phyloP scores from a whole-genome alignment of 345 rosid species.

The Eucalyptus marginata region DNA sequence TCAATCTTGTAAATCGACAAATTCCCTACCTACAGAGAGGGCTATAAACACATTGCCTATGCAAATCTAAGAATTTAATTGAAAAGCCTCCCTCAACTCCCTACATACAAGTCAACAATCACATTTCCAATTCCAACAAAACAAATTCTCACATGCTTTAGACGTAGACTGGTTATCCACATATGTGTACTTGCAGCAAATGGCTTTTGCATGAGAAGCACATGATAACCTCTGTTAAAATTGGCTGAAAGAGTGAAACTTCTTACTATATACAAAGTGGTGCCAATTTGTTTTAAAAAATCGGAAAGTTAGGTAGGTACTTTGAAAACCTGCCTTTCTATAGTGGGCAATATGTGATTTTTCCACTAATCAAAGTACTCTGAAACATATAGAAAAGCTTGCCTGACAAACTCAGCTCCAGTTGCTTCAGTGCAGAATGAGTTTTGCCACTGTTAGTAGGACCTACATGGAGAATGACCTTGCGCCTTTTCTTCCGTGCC shows the following conservation, averaged over 20 bases:
- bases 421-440: slow-evolving; percentile 61
- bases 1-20: neutral
- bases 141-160: neutral
- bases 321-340: neutral
- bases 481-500: slow-evolving; percentile 74
- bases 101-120: neutral
- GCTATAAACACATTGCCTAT: neutral
- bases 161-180: neutral
- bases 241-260: neutral
- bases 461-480: slow-evolving; percentile 79
- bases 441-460: slow-evolving; percentile 98
- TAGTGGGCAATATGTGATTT: neutral
- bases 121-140: neutral
- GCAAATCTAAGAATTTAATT: neutral
- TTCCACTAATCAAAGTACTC: neutral
- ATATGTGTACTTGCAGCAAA: neutral
- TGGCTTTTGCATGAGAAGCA: neutral
- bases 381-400: neutral
- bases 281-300: neutral
- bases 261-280: neutral
- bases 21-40: neutral
- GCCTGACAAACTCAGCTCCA: slow-evolving; percentile 78
- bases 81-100: neutral
- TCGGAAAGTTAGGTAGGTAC: neutral
- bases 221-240: neutral